phyloP scores from a whole-genome alignment of 768 basidiomycete species.

The Candolleomyces efflorescens region DNA sequence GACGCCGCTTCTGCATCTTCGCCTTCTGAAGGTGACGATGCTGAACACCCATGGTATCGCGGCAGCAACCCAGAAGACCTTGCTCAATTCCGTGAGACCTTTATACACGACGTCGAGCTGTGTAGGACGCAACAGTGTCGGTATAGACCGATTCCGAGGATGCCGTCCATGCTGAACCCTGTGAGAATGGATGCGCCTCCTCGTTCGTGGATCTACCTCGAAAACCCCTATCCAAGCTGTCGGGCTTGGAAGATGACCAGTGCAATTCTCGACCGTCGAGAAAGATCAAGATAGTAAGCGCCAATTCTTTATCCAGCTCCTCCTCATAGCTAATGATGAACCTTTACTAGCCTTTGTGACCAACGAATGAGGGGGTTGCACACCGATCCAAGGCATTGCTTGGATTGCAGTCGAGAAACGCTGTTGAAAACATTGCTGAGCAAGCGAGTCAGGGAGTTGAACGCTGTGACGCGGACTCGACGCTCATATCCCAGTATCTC shows the following conservation, averaged over 20 bases:
- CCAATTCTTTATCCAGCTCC: neutral
- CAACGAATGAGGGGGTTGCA: too few species aligned
- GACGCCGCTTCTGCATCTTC: too few species aligned
- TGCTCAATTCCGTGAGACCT: constrained; percentile 1
- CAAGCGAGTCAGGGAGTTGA: too few species aligned
- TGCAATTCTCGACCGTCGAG: neutral
- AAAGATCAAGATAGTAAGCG: neutral
- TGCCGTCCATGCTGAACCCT: constrained; percentile 4
- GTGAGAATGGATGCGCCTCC: neutral
- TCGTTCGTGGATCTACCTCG: neutral
- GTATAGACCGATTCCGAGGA: neutral
- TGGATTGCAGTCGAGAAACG: too few species aligned
- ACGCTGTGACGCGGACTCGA: too few species aligned
- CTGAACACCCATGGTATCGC: too few species aligned
- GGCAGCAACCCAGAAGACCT: neutral
- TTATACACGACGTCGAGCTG: too few species aligned
- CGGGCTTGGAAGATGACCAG: neutral
- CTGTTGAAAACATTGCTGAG: too few species aligned
- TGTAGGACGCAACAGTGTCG: too few species aligned
- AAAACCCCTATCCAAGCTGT: neutral
- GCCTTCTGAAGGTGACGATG: too few species aligned
- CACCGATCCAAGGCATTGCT: too few species aligned
- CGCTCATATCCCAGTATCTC: too few species aligned
- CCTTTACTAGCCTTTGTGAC: neutral
- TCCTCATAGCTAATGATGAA: neutral